Conservation (phyloP, 257 asterid genomes). For the Capsicum chinense region DNA sequence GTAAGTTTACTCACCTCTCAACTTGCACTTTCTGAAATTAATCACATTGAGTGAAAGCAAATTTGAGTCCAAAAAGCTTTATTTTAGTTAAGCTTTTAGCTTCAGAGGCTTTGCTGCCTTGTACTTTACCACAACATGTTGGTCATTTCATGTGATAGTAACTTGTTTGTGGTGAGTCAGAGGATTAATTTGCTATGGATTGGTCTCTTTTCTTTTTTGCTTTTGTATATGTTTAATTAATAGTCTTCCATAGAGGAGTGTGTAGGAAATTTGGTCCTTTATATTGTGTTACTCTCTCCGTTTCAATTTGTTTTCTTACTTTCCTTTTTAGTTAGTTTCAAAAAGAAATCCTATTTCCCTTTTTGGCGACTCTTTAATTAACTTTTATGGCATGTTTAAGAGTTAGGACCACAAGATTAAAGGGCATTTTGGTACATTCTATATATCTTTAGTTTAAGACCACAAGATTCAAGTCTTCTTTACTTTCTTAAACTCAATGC, state of each 20-base stretch:
- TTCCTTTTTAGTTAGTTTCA: no score
- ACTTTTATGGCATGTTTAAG: no score
- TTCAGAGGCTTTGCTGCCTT: conserved; percentile 21
- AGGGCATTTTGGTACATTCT: no score
- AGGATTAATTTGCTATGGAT: conserved; percentile 1
- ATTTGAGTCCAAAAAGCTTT: neutral
- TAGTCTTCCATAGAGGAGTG: neutral
- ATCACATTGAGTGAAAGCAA: neutral
- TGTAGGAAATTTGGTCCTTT: neutral
- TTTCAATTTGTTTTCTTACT: no score
- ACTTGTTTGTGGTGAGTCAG: neutral
- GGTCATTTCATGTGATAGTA: neutral
- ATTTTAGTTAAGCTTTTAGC: neutral
- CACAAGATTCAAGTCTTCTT: no score
- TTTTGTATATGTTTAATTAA: neutral
- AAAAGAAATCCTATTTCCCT: no score
- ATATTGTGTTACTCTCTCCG: neutral
- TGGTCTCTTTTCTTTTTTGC: neutral
- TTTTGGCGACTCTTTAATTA: no score
- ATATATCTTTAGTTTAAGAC: no score
- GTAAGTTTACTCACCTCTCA: conserved; percentile 52
- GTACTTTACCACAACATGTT: neutral
- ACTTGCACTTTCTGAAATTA: neutral
- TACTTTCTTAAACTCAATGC: no score
- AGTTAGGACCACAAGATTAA: no score